Evolutionary conservation across 2,329 filamentous ascomycete genomes (phyloP).

Genomic region (Neofusicoccum kwambonambiense): DNA sequence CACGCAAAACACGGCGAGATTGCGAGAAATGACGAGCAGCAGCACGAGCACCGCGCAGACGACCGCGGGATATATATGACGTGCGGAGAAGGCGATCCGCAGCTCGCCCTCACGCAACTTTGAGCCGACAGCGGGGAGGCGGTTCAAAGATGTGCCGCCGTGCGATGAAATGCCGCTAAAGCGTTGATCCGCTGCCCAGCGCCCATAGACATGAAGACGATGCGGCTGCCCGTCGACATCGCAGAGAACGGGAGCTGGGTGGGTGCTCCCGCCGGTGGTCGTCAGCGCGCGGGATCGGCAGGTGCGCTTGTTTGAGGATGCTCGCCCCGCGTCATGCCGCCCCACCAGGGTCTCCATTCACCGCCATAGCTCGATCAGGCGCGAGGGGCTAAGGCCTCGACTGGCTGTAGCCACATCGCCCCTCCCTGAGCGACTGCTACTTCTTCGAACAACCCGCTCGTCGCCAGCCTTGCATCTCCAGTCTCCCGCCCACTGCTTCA

Average conservation of each 20-base stretch:
- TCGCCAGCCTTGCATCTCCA: neutral
- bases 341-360: conserved; percentile 11
- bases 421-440: neutral
- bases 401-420: conserved; percentile 5
- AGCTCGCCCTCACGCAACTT: neutral
- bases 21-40: neutral
- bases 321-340: conserved; percentile 10
- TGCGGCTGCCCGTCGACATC: neutral
- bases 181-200: neutral
- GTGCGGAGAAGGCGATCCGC: neutral
- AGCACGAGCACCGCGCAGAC: neutral
- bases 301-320: conserved; percentile 8
- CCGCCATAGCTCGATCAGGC: neutral
- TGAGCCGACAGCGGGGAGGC: neutral
- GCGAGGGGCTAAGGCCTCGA: conserved; percentile 3
- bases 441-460: neutral
- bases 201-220: too few relatives aligned
- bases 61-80: neutral
- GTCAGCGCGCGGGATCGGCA: conserved; percentile 1
- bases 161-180: neutral
- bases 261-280: neutral
- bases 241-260: neutral
- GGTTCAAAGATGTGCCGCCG: conserved; percentile 10
- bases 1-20: neutral
- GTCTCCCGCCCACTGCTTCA: neutral